These are phyloP conservation scores for Chrysanthemum seticuspe DNA, from an alignment of 129 eudicot genomes.

Conservation along the genomic window DNA sequence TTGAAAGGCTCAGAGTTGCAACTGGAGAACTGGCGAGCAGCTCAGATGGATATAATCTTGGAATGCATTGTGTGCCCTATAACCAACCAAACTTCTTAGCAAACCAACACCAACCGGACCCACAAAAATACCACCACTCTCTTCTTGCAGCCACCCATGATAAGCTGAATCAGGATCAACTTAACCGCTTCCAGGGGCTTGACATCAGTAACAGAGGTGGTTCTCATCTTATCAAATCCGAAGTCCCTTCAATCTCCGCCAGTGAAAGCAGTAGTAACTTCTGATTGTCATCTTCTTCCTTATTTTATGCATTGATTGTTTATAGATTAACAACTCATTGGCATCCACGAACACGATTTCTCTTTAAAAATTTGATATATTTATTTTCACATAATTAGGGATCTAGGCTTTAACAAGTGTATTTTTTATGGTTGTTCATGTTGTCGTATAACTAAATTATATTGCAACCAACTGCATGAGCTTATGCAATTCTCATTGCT, in stretches of 20 bases:
- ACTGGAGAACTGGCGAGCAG: conserved; percentile 60
- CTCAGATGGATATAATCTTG: conserved; percentile 57
- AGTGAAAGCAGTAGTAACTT: conserved; percentile 80
- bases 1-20: conserved; percentile 76
- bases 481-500: conserved; percentile 31
- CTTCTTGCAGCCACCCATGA: conserved; percentile 42
- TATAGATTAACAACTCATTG: conserved; percentile 54
- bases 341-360: conserved; percentile 33
- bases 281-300: conserved; percentile 24
- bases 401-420: conserved; percentile 40
- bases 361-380: conserved; percentile 17
- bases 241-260: conserved; percentile 63
- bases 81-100: conserved; percentile 57
- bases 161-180: conserved; percentile 55
- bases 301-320: conserved; percentile 34
- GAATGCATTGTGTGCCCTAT: conserved; percentile 61
- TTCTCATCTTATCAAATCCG: conserved; percentile 58
- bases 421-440: conserved; percentile 26
- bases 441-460: conserved; percentile 10
- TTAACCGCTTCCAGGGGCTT: conserved; percentile 68
- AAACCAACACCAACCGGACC: conserved; percentile 38
- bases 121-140: conserved; percentile 51
- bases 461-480: conserved; percentile 21
- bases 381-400: conserved; percentile 37
- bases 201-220: conserved; percentile 51